Evolutionary conservation across 345 rosid species (phyloP).

Genomic region (Sonneratia caseolaris): DNA sequence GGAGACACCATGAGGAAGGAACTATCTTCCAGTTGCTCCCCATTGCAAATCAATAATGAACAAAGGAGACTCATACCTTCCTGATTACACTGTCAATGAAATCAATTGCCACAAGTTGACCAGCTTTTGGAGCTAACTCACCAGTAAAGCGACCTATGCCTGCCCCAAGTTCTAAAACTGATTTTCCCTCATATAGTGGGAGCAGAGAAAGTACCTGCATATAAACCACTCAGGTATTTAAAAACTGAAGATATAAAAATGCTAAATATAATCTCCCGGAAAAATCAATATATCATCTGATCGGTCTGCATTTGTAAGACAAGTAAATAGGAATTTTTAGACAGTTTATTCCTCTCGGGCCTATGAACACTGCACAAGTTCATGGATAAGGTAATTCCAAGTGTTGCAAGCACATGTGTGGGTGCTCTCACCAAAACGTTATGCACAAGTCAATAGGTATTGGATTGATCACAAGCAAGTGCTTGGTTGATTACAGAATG

Average conservation of each 20-base stretch:
- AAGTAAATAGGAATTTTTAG: background rate
- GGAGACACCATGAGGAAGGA: background rate
- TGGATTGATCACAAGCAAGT: background rate
- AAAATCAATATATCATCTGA: background rate
- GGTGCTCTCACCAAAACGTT: no score
- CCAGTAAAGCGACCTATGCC: slow-evolving; percentile 94
- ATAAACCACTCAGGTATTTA: slow-evolving; percentile 2
- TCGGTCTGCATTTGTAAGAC: background rate
- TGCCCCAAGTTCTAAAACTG: slow-evolving; percentile 85
- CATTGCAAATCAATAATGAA: background rate
- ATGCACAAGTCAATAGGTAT: background rate
- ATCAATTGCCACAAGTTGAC: slow-evolving; percentile 64
- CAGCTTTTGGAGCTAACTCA: slow-evolving; percentile 75
- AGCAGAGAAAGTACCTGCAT: slow-evolving; percentile 71
- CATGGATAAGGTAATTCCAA: no score
- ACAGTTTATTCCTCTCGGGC: no score
- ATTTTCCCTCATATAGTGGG: slow-evolving; percentile 63
- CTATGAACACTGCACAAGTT: no score
- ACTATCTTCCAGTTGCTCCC: background rate
- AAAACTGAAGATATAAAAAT: background rate
- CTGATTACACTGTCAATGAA: slow-evolving; percentile 77
- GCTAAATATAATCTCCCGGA: background rate
- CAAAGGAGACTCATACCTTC: slow-evolving; percentile 37
- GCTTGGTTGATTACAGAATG: background rate
- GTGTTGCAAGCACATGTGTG: no score